Evolutionary conservation across 345 rosid species (phyloP), one percentile per base, ranked within the genome.

Genomic region (Anacardium occidentale): DNA sequence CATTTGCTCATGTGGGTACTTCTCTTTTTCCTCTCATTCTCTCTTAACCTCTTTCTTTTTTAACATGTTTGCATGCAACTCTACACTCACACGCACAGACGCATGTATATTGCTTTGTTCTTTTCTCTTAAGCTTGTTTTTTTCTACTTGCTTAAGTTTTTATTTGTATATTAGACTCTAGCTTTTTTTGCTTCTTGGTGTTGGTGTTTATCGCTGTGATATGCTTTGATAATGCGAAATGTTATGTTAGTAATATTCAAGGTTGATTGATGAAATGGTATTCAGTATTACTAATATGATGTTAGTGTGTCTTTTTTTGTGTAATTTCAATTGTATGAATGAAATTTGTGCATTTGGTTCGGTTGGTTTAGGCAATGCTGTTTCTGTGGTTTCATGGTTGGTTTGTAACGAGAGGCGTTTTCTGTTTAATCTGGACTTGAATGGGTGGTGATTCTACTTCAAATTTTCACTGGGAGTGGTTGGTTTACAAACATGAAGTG

Each of bases 21-120:
- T 56, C 66, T 25, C 64, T 65, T 54, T 51, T 64, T 8, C 10
- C 68, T 26, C 75, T 14, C 44, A 57, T 62, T 24, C 26, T 67
- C 71, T 69, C 67, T 56, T 18, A 42, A 7, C 15, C 32, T 37
- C 32, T 26, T n/a, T 42, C 67, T 37, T 44, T 61, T 25, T 24
- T 13, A 42, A 0, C 24, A 34, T 34, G 45, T 54, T 42, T 56
- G 61, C 26, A 10, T 56, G 29, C 22, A 55, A 37, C 42, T 37
- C 42, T 37, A 37, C n/a, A n/a, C n/a, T n/a, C n/a, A n/a, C n/a
- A n/a, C n/a, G n/a, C n/a, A n/a, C n/a, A n/a, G n/a, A n/a, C n/a
- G n/a, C n/a, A n/a, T n/a, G n/a, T n/a, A n/a, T n/a, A n/a, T n/a
- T 2, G 18, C 24, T 47, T 64, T 5, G 11, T 50, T 21, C n/a